These are phyloP conservation scores for Oryza rufipogon DNA, from an alignment of 176 grass and related monocot genomes.

Conservation along the genomic window DNA sequence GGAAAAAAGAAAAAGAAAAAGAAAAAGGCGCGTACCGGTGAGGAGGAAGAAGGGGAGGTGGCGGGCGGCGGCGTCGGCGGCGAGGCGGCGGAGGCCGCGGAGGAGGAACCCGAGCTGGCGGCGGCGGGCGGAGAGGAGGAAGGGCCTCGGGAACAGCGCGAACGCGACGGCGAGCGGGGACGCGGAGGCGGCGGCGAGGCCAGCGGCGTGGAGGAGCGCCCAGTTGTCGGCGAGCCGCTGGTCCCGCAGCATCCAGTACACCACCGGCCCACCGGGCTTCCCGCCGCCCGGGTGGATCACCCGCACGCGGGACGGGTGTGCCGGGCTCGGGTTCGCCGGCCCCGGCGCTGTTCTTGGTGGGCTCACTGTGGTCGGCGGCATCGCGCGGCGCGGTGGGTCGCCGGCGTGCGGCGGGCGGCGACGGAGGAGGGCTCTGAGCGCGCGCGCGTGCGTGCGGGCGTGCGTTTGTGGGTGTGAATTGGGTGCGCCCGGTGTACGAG, in stretches of 20 bases:
- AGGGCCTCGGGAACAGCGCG: slow-evolving; percentile 60
- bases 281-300: slow-evolving; percentile 46
- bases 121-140: slow-evolving; percentile 63
- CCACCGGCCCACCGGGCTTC: slow-evolving; percentile 47
- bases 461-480: not conserved
- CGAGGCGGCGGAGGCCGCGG: slow-evolving; percentile 62
- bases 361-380: slow-evolving; percentile 24
- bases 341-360: not conserved
- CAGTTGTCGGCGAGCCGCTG: slow-evolving; percentile 90
- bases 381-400: slow-evolving; percentile 11
- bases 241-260: slow-evolving; percentile 99
- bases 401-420: not conserved
- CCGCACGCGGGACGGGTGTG: slow-evolving; percentile 68
- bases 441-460: too few species aligned
- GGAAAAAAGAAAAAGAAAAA: too few species aligned
- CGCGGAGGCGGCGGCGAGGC: slow-evolving; percentile 58
- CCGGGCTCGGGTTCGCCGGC: not conserved
- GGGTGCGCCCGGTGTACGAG: slow-evolving; percentile 15
- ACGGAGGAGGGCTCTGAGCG: not conserved
- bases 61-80: slow-evolving; percentile 27
- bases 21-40: slow-evolving; percentile 6
- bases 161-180: slow-evolving; percentile 72
- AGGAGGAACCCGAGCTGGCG: slow-evolving; percentile 72
- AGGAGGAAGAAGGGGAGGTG: slow-evolving; percentile 77
- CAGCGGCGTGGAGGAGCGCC: slow-evolving; percentile 81